Conservation (phyloP, 78 protist species). For the Dictyostelium purpureum region DNA sequence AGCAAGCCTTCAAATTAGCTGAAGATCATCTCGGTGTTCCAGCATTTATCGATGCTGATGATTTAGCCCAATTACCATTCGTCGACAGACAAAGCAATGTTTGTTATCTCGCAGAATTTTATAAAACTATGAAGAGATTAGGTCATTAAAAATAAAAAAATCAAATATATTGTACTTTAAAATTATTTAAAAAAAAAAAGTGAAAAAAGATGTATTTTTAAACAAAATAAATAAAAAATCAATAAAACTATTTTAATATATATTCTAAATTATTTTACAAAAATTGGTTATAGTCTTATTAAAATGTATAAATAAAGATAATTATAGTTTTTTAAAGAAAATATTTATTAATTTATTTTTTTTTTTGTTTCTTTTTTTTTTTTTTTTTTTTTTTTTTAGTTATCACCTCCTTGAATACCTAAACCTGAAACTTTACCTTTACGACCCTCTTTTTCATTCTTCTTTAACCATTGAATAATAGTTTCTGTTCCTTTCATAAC, state of each 20-base stretch:
- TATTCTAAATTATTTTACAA: too few species aligned
- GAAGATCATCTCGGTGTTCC: conserved; percentile 81
- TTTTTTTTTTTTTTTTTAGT: background rate
- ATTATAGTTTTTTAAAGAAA: too few species aligned
- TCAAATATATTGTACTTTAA: too few species aligned
- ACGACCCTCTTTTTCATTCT: conserved; percentile 82
- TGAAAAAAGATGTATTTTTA: too few species aligned
- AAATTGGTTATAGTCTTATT: too few species aligned
- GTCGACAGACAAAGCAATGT: conserved; percentile 81
- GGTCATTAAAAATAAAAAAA: conserved; percentile 12
- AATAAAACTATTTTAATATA: too few species aligned
- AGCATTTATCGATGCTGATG: conserved; percentile 83
- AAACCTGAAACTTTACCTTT: conserved; percentile 81
- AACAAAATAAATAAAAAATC: too few species aligned
- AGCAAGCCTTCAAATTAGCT: conserved; percentile 77
- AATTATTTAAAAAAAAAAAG: too few species aligned
- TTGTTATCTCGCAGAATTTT: conserved; percentile 79
- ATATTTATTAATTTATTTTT: too few species aligned
- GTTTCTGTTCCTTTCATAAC: conserved; percentile 81
- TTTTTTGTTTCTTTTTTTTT: background rate
- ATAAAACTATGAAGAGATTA: conserved; percentile 41
- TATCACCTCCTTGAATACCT: conserved; percentile 55
- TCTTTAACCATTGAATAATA: conserved; percentile 77
- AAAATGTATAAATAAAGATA: too few species aligned
- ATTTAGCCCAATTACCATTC: conserved; percentile 38